Percentiles rank a stretch among this genome's conserved stretches.
Evolutionary conservation across 306 rosid genomes (phyloP).

Genomic region (Trichosanthes truncata): DNA sequence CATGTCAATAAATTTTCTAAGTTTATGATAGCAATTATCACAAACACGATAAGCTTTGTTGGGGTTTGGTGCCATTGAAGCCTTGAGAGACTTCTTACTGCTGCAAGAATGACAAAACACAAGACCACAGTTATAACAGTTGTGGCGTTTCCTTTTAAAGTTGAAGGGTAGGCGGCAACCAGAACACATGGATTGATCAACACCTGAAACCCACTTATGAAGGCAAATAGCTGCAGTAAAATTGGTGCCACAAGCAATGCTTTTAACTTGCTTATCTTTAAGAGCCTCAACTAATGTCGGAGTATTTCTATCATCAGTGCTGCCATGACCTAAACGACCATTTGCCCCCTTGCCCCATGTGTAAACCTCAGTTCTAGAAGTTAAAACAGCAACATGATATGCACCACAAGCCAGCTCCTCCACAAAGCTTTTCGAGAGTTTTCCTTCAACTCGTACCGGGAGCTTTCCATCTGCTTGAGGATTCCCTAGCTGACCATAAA

Average conservation of each 20-base stretch:
- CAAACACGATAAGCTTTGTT: constrained; percentile 96
- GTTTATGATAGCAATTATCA: constrained; percentile 82
- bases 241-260: constrained; percentile 91
- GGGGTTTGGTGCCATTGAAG: constrained; percentile 99
- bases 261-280: constrained; percentile 90
- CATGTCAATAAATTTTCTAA: constrained; percentile 62
- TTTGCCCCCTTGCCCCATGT: constrained; percentile 99
- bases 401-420: constrained; percentile 99
- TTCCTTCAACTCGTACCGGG: constrained; percentile 77
- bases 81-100: constrained; percentile 90
- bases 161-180: constrained; percentile 93
- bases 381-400: constrained; percentile 90
- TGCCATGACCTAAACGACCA: constrained; percentile 98
- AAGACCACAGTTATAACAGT: constrained; percentile 95
- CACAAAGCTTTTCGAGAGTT: constrained; percentile 72
- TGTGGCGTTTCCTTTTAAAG: constrained; percentile 96
- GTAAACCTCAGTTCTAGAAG: constrained; percentile 91
- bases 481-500: constrained; percentile 91
- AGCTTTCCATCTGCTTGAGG: constrained; percentile 87
- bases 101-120: constrained; percentile 97
- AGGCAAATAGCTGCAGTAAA: constrained; percentile 94
- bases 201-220: constrained; percentile 99
- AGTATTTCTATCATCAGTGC: constrained; percentile 63
- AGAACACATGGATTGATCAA: constrained; percentile 97
- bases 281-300: constrained; percentile 87